Percentiles rank a stretch among this genome's conserved stretches.
Evolutionary conservation across 2,329 filamentous ascomycete species (phyloP).

Genomic region (Xylaria multiplex): DNA sequence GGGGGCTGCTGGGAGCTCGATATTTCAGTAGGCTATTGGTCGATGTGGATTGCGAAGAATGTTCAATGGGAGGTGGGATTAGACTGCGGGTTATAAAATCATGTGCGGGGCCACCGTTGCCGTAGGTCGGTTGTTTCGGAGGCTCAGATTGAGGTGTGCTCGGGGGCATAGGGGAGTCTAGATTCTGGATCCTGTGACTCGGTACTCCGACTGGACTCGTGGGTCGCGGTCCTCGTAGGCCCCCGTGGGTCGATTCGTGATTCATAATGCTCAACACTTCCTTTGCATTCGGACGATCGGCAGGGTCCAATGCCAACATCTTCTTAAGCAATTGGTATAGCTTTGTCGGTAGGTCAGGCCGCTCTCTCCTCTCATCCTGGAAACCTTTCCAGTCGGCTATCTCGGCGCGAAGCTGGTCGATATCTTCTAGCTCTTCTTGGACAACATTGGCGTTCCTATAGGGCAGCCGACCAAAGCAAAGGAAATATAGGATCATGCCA

Average conservation of each 20-base stretch:
- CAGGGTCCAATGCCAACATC: constrained; percentile 80
- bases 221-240: constrained; percentile 51
- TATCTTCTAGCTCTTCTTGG: constrained; percentile 90
- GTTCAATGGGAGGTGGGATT: constrained; percentile 40
- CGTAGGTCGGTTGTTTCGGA: constrained; percentile 38
- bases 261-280: constrained; percentile 85
- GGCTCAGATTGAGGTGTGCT: constrained; percentile 61
- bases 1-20: constrained; percentile 45
- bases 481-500: constrained; percentile 98
- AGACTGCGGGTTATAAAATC: constrained; percentile 45
- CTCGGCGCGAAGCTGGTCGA: constrained; percentile 84
- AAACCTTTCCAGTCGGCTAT: constrained; percentile 91
- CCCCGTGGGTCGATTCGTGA: constrained; percentile 66
- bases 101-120: constrained; percentile 35
- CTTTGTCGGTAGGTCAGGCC: constrained; percentile 84
- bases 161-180: constrained; percentile 64
- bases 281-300: constrained; percentile 81
- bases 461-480: constrained; percentile 91
- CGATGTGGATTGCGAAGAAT: constrained; percentile 44
- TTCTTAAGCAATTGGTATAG: constrained; percentile 86
- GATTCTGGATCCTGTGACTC: constrained; percentile 61
- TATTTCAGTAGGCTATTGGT: constrained; percentile 50
- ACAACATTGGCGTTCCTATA: constrained; percentile 85
- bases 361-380: constrained; percentile 75
- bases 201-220: constrained; percentile 54